Evolutionary conservation across 805 yeast genomes (phyloP).

Genomic region (Saturnispora serradocipensis): DNA sequence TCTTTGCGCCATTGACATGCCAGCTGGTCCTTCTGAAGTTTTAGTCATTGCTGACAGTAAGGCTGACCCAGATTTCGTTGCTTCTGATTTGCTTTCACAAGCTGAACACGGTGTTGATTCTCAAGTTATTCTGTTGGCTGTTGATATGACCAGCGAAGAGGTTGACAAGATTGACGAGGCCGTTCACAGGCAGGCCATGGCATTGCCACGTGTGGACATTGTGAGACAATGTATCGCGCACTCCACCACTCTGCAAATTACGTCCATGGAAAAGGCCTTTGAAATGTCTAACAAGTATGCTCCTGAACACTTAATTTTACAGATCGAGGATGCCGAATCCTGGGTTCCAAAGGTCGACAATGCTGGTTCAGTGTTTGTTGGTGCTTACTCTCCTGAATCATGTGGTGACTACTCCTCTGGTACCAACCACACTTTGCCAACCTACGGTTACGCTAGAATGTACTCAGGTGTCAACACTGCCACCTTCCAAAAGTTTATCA

Average conservation of each 20-base stretch:
- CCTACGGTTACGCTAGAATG: slow-evolving; percentile 96
- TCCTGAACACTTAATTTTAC: slow-evolving; percentile 95
- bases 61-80: slow-evolving; percentile 93
- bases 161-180: slow-evolving; percentile 69
- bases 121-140: slow-evolving; percentile 87
- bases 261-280: slow-evolving; percentile 69
- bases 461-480: slow-evolving; percentile 96
- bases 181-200: slow-evolving; percentile 72
- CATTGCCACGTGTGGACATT: slow-evolving; percentile 85
- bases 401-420: slow-evolving; percentile 98
- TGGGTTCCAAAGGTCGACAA: slow-evolving; percentile 71
- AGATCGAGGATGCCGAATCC: slow-evolving; percentile 66
- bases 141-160: slow-evolving; percentile 52
- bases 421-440: slow-evolving; percentile 96
- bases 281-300: slow-evolving; percentile 86
- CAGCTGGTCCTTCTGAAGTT: slow-evolving; percentile 99
- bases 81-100: slow-evolving; percentile 91
- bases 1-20: slow-evolving; percentile 95
- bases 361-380: slow-evolving; percentile 96
- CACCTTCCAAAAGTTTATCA: slow-evolving; percentile 90
- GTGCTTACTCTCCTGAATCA: slow-evolving; percentile 92
- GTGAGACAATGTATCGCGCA: slow-evolving; percentile 88
- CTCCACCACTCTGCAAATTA: slow-evolving; percentile 70
- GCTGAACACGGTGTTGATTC: slow-evolving; percentile 99
- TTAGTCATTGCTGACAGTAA: slow-evolving; percentile 83